These are phyloP conservation scores for Perkinsus olseni DNA, from an alignment of 169 alveolate species.

Conservation along the genomic window DNA sequence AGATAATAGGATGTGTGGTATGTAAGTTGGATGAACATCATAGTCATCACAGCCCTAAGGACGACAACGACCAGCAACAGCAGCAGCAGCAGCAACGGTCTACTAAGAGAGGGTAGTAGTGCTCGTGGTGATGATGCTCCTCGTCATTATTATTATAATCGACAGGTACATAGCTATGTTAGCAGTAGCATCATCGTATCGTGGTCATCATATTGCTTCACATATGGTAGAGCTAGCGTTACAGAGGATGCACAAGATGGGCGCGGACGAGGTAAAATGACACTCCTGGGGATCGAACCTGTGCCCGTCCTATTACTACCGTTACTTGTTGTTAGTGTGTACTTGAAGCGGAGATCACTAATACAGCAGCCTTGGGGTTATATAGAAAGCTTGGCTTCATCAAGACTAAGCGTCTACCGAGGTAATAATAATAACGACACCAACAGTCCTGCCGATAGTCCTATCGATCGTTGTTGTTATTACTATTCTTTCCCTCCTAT, in stretches of 20 bases:
- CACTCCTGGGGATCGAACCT: not conserved
- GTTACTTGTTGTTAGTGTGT: conserved; percentile 25
- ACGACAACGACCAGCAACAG: no score
- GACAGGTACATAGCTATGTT: conserved; percentile 74
- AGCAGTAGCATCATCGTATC: conserved; percentile 58
- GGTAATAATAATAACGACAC: conserved; percentile 19
- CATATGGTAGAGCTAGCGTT: conserved; percentile 47
- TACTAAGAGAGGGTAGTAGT: not conserved
- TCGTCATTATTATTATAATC: not conserved
- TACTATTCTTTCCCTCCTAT: no score
- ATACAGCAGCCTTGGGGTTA: conserved; percentile 56
- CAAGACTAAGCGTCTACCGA: conserved; percentile 58
- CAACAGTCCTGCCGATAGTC: no score
- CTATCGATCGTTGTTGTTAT: no score
- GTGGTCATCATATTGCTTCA: conserved; percentile 63
- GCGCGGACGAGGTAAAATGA: conserved; percentile 47
- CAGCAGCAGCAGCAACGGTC: not conserved
- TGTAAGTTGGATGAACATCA: conserved; percentile 46
- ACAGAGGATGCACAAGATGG: conserved; percentile 38
- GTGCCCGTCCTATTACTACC: not conserved
- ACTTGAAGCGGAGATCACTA: conserved; percentile 66
- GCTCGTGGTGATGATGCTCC: not conserved
- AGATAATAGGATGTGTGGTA: conserved; percentile 31
- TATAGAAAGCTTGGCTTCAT: conserved; percentile 67
- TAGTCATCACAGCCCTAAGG: conserved; percentile 10